Base-by-base conservation (phyloP, 208 protist species). In the Trypanosoma congolense region DNA sequence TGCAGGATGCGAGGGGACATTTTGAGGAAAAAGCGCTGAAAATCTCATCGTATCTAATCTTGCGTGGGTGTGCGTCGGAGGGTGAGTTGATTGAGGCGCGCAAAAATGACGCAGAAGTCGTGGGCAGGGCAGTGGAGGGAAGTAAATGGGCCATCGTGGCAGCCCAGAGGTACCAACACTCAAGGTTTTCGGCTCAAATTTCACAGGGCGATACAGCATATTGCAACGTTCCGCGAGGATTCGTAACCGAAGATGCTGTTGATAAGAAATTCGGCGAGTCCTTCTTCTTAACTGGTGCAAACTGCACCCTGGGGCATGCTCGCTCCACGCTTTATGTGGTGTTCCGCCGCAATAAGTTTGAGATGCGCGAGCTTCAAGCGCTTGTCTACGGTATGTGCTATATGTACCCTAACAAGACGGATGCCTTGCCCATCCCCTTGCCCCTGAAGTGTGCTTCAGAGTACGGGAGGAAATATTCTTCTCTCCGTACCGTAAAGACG, bases 321-420 rank as follows among this genome's bases (percentile, higher is more conserved):
- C 47, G 56, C 46, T 72, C 80, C 43, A 74, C 75, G 35, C 55
- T 62, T 26, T 80, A 76, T 56, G 65, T 70, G 31, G 61, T 83
- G n/a, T 60, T 66, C 18, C 49, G 49, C 22, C 46, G 55, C 19
- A 54, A 54, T 14, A 6, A 58, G 14, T 56, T 78, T 26, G 21
- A 61, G 21, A 29, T 72, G 35, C 28, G 19, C 2, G 67, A 80
- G 36, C 35, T 87, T 19, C 65, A 72, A 28, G 0, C 46, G 24
- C 62, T 87, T 8, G 70, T 68, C 21, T 80, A 77, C 47, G 72
- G 62, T 12, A 70, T 79, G 65, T 80, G 73, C 51, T 83, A 63
- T 53, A 38, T 83, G 45, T 83, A 80, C 62, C 75, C 75, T n/a
- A 82, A 83, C 65, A 87, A 87, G 61, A 62, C 75, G 14, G 74